Evolutionary conservation across 768 basidiomycete species (phyloP).

Genomic region (Leucocoprinus birnbaumii): DNA sequence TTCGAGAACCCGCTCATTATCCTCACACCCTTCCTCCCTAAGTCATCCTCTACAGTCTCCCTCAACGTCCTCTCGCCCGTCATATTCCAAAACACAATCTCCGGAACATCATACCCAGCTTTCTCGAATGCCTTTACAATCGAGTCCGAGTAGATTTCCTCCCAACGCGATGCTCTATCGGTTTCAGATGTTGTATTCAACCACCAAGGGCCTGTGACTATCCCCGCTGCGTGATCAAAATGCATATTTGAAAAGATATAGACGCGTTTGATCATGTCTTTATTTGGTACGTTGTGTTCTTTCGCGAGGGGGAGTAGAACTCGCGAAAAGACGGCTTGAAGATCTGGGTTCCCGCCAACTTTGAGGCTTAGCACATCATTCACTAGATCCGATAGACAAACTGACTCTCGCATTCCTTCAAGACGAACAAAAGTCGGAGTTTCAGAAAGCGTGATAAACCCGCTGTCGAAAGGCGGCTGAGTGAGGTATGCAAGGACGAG

Average conservation of each 20-base stretch:
- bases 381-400: no score
- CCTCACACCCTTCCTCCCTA: constrained; percentile 63
- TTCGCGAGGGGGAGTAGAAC: constrained; percentile 35
- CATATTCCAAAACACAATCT: constrained; percentile 64
- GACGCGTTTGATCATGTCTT: constrained; percentile 73
- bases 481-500: constrained; percentile 59
- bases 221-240: constrained; percentile 44
- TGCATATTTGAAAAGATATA: constrained; percentile 83
- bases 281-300: constrained; percentile 48
- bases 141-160: no score
- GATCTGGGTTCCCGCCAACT: constrained; percentile 62
- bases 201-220: constrained; percentile 16
- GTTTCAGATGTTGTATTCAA: constrained; percentile 27
- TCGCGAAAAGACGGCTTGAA: constrained; percentile 56
- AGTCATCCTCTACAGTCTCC: constrained; percentile 38
- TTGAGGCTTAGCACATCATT: no score
- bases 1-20: constrained; percentile 70
- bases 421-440: constrained; percentile 47
- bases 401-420: constrained; percentile 44
- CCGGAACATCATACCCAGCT: constrained; percentile 72
- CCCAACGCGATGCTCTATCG: constrained; percentile 34
- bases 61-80: constrained; percentile 34
- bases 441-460: constrained; percentile 66
- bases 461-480: no score
- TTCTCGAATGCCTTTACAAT: constrained; percentile 49